Percentiles rank a stretch among this genome's conserved stretches.
These are phyloP conservation scores for Physcomitrium patens DNA, from an alignment of 225 moss, liverwort and hornwort genomes.

Conservation along the genomic window DNA sequence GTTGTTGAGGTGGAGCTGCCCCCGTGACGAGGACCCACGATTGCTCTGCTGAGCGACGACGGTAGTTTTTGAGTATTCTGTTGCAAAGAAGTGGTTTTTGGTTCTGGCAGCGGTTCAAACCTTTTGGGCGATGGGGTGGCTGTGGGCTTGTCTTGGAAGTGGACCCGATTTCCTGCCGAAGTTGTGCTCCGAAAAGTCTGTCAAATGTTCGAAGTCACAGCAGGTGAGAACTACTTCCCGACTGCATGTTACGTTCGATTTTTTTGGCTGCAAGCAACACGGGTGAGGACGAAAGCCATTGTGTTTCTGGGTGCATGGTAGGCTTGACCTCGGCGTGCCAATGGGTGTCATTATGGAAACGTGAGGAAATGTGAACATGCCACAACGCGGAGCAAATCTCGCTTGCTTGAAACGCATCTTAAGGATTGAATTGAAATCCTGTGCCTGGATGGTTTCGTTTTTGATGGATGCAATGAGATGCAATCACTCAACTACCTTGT, in stretches of 20 bases:
- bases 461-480: no score
- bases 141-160: constrained; percentile 64
- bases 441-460: not conserved
- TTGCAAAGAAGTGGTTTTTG: not conserved
- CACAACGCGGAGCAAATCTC: not conserved
- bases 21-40: not conserved
- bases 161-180: constrained; percentile 28
- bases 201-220: constrained; percentile 37
- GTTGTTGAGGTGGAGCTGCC: not conserved
- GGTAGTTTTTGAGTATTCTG: not conserved
- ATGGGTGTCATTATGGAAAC: not conserved
- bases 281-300: not conserved
- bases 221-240: constrained; percentile 34
- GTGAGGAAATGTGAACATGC: not conserved
- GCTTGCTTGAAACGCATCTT: not conserved
- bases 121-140: constrained; percentile 51
- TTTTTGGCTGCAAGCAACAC: not conserved
- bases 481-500: no score
- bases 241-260: not conserved
- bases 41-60: not conserved
- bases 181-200: not conserved
- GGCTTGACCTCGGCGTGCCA: not conserved
- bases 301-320: not conserved
- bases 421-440: not conserved
- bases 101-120: not conserved